Evolutionary conservation across 2,329 filamentous ascomycete genomes (phyloP).

Genomic region (Exophiala xenobiotica): DNA sequence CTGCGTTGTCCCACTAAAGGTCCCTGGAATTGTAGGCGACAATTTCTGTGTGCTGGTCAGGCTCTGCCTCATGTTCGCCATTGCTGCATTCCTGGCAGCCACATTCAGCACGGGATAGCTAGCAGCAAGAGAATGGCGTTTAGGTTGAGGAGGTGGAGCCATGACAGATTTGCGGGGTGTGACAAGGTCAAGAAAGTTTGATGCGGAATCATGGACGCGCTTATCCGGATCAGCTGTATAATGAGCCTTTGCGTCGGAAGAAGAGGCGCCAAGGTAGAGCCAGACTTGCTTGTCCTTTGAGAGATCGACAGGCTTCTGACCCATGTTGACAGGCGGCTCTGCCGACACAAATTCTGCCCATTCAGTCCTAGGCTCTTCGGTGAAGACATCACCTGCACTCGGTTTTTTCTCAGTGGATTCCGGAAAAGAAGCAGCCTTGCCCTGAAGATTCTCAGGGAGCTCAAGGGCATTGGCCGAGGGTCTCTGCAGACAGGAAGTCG

Average conservation of each 20-base stretch:
- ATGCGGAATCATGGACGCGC: constrained; percentile 46
- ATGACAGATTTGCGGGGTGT: constrained; percentile 33
- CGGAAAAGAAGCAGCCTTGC: constrained; percentile 39
- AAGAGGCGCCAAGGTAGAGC: constrained; percentile 82
- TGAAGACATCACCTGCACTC: constrained; percentile 35
- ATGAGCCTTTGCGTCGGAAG: constrained; percentile 85
- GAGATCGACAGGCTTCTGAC: constrained; percentile 69
- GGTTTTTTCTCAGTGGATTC: constrained; percentile 34
- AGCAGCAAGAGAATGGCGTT: constrained; percentile 28
- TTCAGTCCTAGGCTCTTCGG: constrained; percentile 47
- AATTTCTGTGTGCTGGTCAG: neutral
- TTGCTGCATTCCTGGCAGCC: constrained; percentile 25
- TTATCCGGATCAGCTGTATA: constrained; percentile 76
- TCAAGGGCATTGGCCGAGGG: constrained; percentile 46
- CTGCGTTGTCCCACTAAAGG: constrained; percentile 22
- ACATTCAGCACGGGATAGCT: constrained; percentile 24
- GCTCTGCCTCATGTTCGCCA: constrained; percentile 20
- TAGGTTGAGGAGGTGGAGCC: constrained; percentile 32
- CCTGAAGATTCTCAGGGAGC: constrained; percentile 48
- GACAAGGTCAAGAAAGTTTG: constrained; percentile 52
- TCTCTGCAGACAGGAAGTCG: constrained; percentile 47
- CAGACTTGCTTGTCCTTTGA: constrained; percentile 73
- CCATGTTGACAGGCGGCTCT: constrained; percentile 56
- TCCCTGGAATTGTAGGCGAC: constrained; percentile 15
- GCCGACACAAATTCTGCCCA: constrained; percentile 78